phyloP scores from a whole-genome alignment of 352 stramenopile genomes.

The Globisporangium takayamanum region DNA sequence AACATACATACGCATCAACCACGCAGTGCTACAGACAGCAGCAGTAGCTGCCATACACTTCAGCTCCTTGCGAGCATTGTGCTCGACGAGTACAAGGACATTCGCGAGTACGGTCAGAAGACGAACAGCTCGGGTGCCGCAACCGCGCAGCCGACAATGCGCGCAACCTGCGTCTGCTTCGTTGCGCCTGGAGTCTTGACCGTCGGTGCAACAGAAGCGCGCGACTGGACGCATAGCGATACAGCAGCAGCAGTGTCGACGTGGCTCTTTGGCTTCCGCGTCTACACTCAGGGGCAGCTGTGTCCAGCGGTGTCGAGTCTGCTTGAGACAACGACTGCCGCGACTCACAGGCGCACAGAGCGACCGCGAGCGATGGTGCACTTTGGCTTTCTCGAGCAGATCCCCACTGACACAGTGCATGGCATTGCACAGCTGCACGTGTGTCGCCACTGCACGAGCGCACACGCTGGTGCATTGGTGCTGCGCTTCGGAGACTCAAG shows the following conservation, averaged over 20 bases:
- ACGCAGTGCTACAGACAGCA: background rate
- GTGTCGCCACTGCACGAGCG: constrained; percentile 7
- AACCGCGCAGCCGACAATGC: background rate
- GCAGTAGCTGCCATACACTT: background rate
- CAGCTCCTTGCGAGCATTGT: constrained; percentile 29
- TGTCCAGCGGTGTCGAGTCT: too few species aligned
- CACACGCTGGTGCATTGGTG: constrained; percentile 24
- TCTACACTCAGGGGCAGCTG: constrained; percentile 17
- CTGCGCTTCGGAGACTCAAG: constrained; percentile 21
- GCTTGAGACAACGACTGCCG: too few species aligned
- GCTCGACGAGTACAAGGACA: constrained; percentile 23
- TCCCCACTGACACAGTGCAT: background rate
- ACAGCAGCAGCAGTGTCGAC: background rate
- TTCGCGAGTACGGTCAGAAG: constrained; percentile 8
- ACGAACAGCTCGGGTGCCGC: background rate
- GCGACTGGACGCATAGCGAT: constrained; percentile 2
- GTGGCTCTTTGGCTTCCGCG: constrained; percentile 45
- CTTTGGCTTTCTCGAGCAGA: constrained; percentile 38
- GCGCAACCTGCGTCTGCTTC: constrained; percentile 37
- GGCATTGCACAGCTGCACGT: constrained; percentile 1
- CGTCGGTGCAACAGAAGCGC: constrained; percentile 19
- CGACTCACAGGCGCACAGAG: background rate
- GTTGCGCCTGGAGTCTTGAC: constrained; percentile 34
- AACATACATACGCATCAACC: too few species aligned
- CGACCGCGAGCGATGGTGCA: constrained; percentile 20